Evolutionary conservation across 2,329 filamentous ascomycete genomes (phyloP).

Genomic region (Aspergillus clavatus): DNA sequence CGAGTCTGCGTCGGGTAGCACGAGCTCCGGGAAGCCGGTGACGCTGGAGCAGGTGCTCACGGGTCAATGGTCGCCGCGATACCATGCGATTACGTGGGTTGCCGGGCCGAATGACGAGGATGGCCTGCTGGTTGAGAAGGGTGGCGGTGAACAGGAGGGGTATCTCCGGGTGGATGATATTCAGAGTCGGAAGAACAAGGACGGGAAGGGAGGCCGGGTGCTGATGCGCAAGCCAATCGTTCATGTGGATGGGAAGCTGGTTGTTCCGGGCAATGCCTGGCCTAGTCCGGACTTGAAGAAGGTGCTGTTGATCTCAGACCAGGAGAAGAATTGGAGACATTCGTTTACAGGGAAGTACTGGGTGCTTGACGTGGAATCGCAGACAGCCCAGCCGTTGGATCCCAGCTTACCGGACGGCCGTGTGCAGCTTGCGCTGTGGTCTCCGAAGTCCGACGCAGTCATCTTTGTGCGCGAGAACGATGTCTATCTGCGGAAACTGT

Average conservation of each 20-base stretch:
- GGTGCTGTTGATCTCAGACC: constrained; percentile 73
- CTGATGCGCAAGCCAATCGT: constrained; percentile 71
- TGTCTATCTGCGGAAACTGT: constrained; percentile 69
- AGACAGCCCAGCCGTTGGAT: constrained; percentile 72
- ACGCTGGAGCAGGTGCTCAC: constrained; percentile 40
- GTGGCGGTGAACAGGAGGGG: constrained; percentile 56
- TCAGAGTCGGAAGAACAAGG: constrained; percentile 49
- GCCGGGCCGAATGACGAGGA: constrained; percentile 54
- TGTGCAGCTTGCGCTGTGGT: constrained; percentile 85
- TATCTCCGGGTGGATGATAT: constrained; percentile 88
- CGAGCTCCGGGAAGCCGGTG: constrained; percentile 38
- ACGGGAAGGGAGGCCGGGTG: constrained; percentile 54
- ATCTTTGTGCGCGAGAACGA: constrained; percentile 93
- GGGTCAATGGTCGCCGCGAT: constrained; percentile 35
- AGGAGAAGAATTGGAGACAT: constrained; percentile 78
- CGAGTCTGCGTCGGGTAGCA: constrained; percentile 26
- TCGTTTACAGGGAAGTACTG: constrained; percentile 84
- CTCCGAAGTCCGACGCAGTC: constrained; percentile 76
- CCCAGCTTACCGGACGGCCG: constrained; percentile 59
- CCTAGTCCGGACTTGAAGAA: constrained; percentile 81
- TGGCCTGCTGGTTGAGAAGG: constrained; percentile 73
- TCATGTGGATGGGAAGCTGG: constrained; percentile 50
- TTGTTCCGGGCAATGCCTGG: constrained; percentile 59
- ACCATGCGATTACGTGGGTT: constrained; percentile 45
- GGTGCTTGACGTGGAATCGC: constrained; percentile 82